Base-by-base conservation (phyloP, 2,329 filamentous ascomycete genomes). In the Apiospora koreana region DNA sequence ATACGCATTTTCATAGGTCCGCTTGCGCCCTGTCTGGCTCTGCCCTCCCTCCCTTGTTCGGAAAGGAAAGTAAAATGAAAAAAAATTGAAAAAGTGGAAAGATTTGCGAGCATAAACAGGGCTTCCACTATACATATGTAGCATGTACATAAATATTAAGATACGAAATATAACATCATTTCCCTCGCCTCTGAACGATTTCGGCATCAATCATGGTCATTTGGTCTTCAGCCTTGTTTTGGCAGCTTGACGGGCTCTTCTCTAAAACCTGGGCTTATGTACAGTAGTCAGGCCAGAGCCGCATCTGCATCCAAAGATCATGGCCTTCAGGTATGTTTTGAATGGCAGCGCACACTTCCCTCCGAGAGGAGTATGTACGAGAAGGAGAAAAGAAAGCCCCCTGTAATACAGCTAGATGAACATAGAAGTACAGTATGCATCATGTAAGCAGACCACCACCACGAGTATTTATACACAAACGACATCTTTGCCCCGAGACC, bases 21-120 rank as follows among this genome's bases (percentile, higher is more conserved):
- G n/a, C 31, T 9, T 35, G 14, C 25, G 50, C 3, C 16, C 9
- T 31, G 28, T 10, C 25, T 35, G 50, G 28, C 16, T 14, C 16
- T 16, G 42, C 48, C 14, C 25, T 18, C 25, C 50, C 50, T 21
- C 35, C 28, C 25, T 54, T n/a, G n/a, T n/a, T n/a, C 25, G 14
- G 50, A 65, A 69, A 66, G 54, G 42, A 48, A 65, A 66, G 42
- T 46, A 50, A 54, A 69, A 50, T 16, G 10, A 4, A 42, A 42
- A 43, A 43, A 41, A 41, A 41, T 41, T 12, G 14, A 35, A 21
- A 18, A 18, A 14, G 8, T 28, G 46, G 31, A 28, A 69, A 65
- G 45, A 18, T 42, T 14, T 31, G 45, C 35, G 41, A 35, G 16
- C 18, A 46, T 23, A 65, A 21, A 28, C 5, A 21, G 5, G 64